Evolutionary conservation across 2,329 filamentous ascomycete species (phyloP), one percentile per base, ranked within the genome.

Genomic region (Dothiorella sarmentorum): DNA sequence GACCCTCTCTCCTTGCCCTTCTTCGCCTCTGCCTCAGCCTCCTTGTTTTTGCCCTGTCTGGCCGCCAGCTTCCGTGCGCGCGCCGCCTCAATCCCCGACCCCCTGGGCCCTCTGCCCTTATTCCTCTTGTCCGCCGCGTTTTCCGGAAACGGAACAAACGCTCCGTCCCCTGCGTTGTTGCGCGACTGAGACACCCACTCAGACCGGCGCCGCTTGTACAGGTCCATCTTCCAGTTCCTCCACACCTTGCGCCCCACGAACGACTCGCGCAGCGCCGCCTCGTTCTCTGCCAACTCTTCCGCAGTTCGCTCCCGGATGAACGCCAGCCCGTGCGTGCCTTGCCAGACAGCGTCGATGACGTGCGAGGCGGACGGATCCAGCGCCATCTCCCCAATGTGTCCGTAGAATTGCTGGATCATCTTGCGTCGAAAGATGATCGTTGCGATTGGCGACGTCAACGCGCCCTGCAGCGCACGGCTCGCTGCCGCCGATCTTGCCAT

Each of bases 151-250:
- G 72, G 73, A 62, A 78, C 76, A 65, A 80, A 80, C 0, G 77
- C 78, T 10, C 80, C 77, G 60, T 78, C 79, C 49, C 75, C 77
- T n/a, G 76, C 78, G 35, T 75, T 75, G 59, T 71, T 71, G 56
- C 85, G 85, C 10, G 82, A 82, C 63, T 83, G 80, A 59, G 76
- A 77, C 59, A 85, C 78, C 87, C 87, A 90, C 58, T 88, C 85
- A 5, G 75, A 77, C 38, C 83, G 76, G 55, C 80, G 76, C 26
- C 85, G 77, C 67, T 85, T 87, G 71, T 86, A 90, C 5, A 87
- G 72, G 71, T 90, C 87, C 82, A 90, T 86, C 33, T 79, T 81
- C 87, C 87, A 90, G 67, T 89, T 90, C 63, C 84, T 80, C 86
- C 86, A 89, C 10, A 90, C 86, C 3, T 84, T 85, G 31, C 86